phyloP scores from a whole-genome alignment of 1,284 basidiomycete genomes.

The Pseudozyma sp. region DNA sequence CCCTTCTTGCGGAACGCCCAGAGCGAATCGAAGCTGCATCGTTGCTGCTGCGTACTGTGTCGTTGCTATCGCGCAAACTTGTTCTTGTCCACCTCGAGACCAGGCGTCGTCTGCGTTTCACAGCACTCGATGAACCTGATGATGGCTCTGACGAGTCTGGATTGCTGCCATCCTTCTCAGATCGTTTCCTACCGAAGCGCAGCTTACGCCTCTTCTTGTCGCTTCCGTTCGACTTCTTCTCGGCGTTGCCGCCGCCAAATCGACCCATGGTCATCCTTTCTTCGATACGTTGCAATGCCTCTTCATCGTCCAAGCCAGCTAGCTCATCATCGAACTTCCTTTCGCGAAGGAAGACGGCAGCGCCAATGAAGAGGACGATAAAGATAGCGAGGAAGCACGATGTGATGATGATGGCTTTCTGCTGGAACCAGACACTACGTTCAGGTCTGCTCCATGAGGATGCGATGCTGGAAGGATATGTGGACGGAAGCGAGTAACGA shows the following conservation, averaged over 20 bases:
- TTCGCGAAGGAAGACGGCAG: slow-evolving; percentile 65
- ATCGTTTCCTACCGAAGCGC: slow-evolving; percentile 22
- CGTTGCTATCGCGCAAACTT: slow-evolving; percentile 31
- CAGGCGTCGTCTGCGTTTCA: slow-evolving; percentile 31
- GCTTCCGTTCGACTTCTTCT: slow-evolving; percentile 13
- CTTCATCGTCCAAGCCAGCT: slow-evolving; percentile 48
- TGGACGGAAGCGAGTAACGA: slow-evolving; percentile 47
- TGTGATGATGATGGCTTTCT: slow-evolving; percentile 65
- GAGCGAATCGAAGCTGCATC: slow-evolving; percentile 39
- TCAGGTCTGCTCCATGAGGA: slow-evolving; percentile 53
- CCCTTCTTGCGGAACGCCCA: slow-evolving; percentile 18
- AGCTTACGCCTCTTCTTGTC: slow-evolving; percentile 28
- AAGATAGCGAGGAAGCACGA: slow-evolving; percentile 68
- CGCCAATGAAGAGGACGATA: slow-evolving; percentile 66
- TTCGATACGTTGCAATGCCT: slow-evolving; percentile 39
- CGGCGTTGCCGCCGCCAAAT: slow-evolving; percentile 20
- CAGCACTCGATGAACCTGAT: slow-evolving; percentile 40
- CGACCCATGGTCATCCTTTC: slow-evolving; percentile 48
- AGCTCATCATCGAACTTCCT: slow-evolving; percentile 55
- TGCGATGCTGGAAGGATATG: slow-evolving; percentile 53
- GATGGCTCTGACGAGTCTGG: slow-evolving; percentile 38
- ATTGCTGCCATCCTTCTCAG: slow-evolving; percentile 27
- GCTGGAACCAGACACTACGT: slow-evolving; percentile 63
- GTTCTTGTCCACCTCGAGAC: slow-evolving; percentile 43
- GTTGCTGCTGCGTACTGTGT: slow-evolving; percentile 24